A percentile compares a stretch with the other conserved stretches of the same genome.
Evolutionary conservation across 352 stramenopile genomes (phyloP).

Genomic region (Globisporangium orthogonon): DNA sequence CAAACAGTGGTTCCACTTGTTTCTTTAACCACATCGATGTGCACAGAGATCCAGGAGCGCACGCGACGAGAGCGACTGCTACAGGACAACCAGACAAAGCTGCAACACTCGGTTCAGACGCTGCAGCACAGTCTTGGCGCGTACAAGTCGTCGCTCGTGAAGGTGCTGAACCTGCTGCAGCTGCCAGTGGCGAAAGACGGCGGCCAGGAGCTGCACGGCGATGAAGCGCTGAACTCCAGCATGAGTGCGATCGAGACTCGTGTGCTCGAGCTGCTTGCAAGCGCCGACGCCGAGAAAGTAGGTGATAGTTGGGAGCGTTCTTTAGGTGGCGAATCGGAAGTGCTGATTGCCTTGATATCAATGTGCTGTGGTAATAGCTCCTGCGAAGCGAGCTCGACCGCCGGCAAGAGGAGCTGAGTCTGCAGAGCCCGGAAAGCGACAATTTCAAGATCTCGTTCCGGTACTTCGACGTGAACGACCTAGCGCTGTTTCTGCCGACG

Average conservation of each 20-base stretch:
- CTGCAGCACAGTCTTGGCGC: conserved; percentile 43
- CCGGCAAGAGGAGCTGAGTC: conserved; percentile 49
- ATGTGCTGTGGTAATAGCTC: conserved; percentile 19
- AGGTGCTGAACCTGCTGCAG: conserved; percentile 51
- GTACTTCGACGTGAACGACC: conserved; percentile 74
- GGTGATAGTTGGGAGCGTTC: no score
- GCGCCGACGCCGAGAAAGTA: conserved; percentile 58
- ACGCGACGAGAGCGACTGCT: conserved; percentile 54
- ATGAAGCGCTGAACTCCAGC: conserved; percentile 34
- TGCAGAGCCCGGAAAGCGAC: conserved; percentile 54
- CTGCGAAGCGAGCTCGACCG: conserved; percentile 50
- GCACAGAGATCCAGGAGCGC: conserved; percentile 76
- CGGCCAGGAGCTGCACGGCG: conserved; percentile 30
- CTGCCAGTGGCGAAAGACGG: conserved; percentile 18
- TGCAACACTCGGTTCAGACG: conserved; percentile 58
- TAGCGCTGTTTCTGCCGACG: conserved; percentile 81
- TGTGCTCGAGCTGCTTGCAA: conserved; percentile 49
- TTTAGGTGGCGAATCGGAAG: no score
- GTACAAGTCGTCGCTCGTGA: conserved; percentile 47
- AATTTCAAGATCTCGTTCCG: conserved; percentile 87
- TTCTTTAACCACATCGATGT: conserved; percentile 51
- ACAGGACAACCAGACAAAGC: conserved; percentile 54
- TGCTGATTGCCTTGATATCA: neutral
- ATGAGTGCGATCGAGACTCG: conserved; percentile 46
- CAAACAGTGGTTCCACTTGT: neutral